Conservation (phyloP, 2,329 filamentous ascomycete species). For the Pseudogymnoascus pannorum region DNA sequence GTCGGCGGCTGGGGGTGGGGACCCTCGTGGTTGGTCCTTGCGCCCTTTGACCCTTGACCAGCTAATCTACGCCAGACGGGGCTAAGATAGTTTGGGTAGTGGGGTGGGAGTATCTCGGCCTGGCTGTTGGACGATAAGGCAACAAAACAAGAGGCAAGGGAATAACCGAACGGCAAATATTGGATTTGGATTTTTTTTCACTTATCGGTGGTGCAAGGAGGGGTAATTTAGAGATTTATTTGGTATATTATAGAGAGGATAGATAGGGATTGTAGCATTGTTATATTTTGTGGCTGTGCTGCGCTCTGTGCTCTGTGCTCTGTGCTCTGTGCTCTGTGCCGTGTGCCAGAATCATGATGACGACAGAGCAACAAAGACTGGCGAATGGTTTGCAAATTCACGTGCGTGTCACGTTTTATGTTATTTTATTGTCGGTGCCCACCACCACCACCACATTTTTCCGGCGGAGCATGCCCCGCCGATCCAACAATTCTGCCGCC, state of each 20-base stretch:
- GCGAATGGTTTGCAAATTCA: background rate
- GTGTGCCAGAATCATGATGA: background rate
- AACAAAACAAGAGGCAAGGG: background rate
- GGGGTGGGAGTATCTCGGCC: background rate
- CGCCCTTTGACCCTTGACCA: background rate
- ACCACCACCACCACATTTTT: background rate
- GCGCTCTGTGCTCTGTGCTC: background rate
- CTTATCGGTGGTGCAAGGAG: background rate
- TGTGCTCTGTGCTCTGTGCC: too few species aligned
- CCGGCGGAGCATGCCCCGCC: background rate
- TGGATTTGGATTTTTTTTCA: background rate
- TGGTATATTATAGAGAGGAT: too few species aligned
- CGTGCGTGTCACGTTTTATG: background rate
- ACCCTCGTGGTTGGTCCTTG: background rate
- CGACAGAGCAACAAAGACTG: background rate
- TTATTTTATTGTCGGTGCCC: background rate
- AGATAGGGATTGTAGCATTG: background rate
- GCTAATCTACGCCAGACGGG: slow-evolving; percentile 4
- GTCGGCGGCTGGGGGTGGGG: background rate
- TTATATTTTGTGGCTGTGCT: background rate
- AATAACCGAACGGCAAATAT: background rate
- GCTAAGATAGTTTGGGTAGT: background rate
- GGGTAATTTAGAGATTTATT: background rate
- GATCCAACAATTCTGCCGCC: background rate
- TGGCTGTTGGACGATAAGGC: background rate